Evolutionary conservation across 805 yeast species (phyloP), one percentile per base, ranked within the genome.

Genomic region (Teunomyces lycoperdinae): DNA sequence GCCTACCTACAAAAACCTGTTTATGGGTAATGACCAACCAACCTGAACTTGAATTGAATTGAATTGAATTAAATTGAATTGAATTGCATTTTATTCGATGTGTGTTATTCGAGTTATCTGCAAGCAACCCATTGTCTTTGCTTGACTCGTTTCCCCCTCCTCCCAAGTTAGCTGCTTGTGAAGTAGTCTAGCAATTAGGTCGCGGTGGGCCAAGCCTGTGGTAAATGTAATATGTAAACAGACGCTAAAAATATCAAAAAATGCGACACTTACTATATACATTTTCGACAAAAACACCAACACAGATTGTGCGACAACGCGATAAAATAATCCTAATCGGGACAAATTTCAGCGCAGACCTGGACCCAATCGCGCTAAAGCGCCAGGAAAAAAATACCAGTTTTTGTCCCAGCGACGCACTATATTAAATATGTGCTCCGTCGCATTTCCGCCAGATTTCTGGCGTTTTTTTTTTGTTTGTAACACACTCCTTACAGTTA

Each of bases 191-290:
- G 32, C 2, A 30, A n/a, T 30, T 33, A 9, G 9, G 13, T n/a
- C 36, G 36, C 17, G 17, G 13, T 33, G 8, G 26, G 20, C 14
- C 30, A 24, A 38, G 41, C 41, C 41, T n/a, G 13, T 28, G 9
- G 27, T 14, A 33, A 13, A 33, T n/a, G 13, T 14, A 11, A 38
- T 11, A 38, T 11, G 41, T 38, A 38, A 38, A 38, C 41, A 38
- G 11, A 38, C 10, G 9, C 17, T 11, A 24, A 38, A 26, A 38
- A 38, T 20, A 38, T 38, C n/a, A 38, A 11, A 33, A 36, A 38
- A 38, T 38, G 41, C 41, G 41, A 38, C 41, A 38, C 41, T n/a
- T 5, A 13, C n/a, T n/a, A 20, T 17, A n/a, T 5, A 35, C 39
- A 35, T 17, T 35, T 35, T 20, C 30, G 30, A 38, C 17, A 38